Base-by-base conservation (phyloP, 768 basidiomycete genomes). In the Pleurotus platypus region DNA sequence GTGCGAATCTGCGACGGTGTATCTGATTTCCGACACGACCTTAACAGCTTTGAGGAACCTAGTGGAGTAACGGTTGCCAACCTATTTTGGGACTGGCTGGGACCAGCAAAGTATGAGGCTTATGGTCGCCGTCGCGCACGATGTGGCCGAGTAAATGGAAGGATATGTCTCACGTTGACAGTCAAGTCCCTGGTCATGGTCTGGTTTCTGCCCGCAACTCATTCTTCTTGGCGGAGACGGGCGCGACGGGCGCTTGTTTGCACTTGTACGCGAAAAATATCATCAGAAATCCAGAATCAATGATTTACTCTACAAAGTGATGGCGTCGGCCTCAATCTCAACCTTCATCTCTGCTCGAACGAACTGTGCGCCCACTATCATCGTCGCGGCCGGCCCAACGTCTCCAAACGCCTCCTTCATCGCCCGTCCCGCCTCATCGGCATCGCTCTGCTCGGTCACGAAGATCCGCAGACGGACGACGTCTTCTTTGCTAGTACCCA, bases 301-400 rank as follows among this genome's bases (percentile, higher is more conserved):
- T 30, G 30, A 30, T 30, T 9, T 8, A 11, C 9, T 35, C 30
- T 35, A 35, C 9, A 8, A 30, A 30, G 27, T 30, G 27, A 30
- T 35, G 0, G 80, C 81, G 62, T 83, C 80, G 13, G 78, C 80
- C 65, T 83, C 81, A 39, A 83, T 80, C 60, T 82, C 82, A 5
- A 82, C 80, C 61, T 69, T 77, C 81, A 84, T 82, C 9, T 75
- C 73, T 5, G 66, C 54, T 39, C 70, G 66, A 12, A 81, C 78
- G 58, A 82, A 81, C 45, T 66, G 64, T 9, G 72, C 69, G 8
- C 81, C 81, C 37, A 81, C 65, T 39, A 82, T 75, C 78, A 82
- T 80, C 40, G 80, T 81, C 12, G 80, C 80, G n/a, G 77, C 76
- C 5, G 78, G 79, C 2, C 66, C 69, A 1, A 78, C 71, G 15